These are phyloP conservation scores for Groenewaldozyma salmanticensis DNA, from an alignment of 805 yeast species.

Conservation along the genomic window DNA sequence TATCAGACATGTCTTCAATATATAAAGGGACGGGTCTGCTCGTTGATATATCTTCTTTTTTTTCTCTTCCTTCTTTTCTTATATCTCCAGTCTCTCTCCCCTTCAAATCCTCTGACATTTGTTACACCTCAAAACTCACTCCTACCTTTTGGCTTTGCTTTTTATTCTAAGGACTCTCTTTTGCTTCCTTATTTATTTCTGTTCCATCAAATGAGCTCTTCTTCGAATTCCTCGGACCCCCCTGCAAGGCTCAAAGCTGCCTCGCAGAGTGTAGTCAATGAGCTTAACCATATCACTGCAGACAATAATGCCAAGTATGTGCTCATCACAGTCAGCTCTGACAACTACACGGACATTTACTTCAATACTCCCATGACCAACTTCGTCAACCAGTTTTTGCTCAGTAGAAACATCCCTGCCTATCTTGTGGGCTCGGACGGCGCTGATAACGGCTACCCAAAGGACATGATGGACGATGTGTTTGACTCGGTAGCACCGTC, in stretches of 20 bases:
- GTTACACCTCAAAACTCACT: too few relatives aligned
- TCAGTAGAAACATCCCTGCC: conserved; percentile 2
- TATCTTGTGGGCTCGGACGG: background rate
- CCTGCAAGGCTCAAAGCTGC: background rate
- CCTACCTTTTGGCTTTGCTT: too few relatives aligned
- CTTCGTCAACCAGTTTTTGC: conserved; percentile 8
- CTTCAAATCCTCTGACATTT: too few relatives aligned
- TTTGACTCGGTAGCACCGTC: background rate
- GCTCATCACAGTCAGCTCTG: conserved; percentile 4
- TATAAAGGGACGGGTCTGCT: too few relatives aligned
- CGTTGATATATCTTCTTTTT: too few relatives aligned
- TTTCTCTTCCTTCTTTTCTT: too few relatives aligned
- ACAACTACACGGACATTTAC: conserved; percentile 5
- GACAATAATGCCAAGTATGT: background rate
- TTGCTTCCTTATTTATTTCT: too few relatives aligned
- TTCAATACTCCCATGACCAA: conserved; percentile 5
- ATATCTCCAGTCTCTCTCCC: too few relatives aligned
- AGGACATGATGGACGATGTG: background rate
- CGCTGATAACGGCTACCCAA: background rate
- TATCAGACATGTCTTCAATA: too few relatives aligned
- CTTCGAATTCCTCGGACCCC: background rate
- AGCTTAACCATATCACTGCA: background rate
- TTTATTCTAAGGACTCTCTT: too few relatives aligned
- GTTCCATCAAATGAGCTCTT: background rate
- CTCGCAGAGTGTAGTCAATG: conserved; percentile 1